Evolutionary conservation across 768 basidiomycete species (phyloP).

Genomic region (Cyathus striatus): DNA sequence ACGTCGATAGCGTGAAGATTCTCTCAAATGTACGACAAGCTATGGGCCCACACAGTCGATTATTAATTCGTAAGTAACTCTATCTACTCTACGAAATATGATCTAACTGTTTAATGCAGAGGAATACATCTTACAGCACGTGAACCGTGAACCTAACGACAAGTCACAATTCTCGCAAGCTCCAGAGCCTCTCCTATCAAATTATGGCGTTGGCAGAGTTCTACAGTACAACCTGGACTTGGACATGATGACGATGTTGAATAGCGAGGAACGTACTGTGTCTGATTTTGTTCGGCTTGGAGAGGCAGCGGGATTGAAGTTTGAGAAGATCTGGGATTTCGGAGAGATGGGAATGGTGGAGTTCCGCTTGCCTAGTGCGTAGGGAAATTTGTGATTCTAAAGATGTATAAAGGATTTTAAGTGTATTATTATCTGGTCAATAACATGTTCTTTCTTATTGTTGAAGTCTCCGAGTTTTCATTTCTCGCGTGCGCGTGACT

Average conservation of each 20-base stretch:
- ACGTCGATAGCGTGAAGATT: slow-evolving; percentile 21
- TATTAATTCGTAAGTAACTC: slow-evolving; percentile 26
- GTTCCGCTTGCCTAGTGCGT: too few relatives aligned
- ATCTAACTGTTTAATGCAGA: slow-evolving; percentile 15
- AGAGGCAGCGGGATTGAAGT: slow-evolving; percentile 22
- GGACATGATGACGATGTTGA: slow-evolving; percentile 36
- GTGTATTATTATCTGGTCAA: too few relatives aligned
- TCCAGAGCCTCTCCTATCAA: slow-evolving; percentile 40
- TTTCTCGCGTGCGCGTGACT: too few relatives aligned
- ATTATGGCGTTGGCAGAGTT: slow-evolving; percentile 37
- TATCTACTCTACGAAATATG: not conserved
- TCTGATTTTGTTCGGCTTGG: slow-evolving; percentile 33
- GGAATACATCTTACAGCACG: slow-evolving; percentile 27
- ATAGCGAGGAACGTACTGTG: slow-evolving; percentile 38
- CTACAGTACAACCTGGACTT: slow-evolving; percentile 39
- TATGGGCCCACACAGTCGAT: slow-evolving; percentile 22
- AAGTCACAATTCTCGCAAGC: slow-evolving; percentile 17
- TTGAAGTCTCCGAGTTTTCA: too few relatives aligned
- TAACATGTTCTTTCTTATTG: too few relatives aligned
- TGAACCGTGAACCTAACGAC: slow-evolving; percentile 10
- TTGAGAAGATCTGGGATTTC: slow-evolving; percentile 30
- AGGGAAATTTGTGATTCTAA: too few relatives aligned
- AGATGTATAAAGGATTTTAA: too few relatives aligned
- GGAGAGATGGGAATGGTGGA: slow-evolving; percentile 29
- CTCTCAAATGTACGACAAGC: slow-evolving; percentile 23